Evolutionary conservation across 345 rosid species (phyloP).

Genomic region (Trapa bicornis): DNA sequence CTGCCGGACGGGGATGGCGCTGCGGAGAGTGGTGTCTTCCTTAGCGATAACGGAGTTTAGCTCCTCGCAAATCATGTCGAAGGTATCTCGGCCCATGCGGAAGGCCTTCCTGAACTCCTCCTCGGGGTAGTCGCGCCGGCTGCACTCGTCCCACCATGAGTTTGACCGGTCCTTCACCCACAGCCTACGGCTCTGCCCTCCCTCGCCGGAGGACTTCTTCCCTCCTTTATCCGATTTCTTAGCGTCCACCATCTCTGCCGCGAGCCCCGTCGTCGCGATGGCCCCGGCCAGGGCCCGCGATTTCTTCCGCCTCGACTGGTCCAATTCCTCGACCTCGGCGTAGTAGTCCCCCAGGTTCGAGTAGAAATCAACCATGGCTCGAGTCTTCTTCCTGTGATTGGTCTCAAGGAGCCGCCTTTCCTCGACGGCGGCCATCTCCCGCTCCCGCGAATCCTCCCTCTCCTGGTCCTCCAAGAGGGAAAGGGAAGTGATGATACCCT

Average conservation of each 20-base stretch:
- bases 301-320: constrained; percentile 28
- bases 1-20: constrained; percentile 85
- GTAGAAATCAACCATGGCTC: constrained; percentile 26
- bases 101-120: constrained; percentile 71
- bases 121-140: constrained; percentile 56
- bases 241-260: constrained; percentile 14
- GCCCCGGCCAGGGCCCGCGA: constrained; percentile 37
- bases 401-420: constrained; percentile 34
- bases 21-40: constrained; percentile 75
- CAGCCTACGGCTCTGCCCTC: constrained; percentile 56
- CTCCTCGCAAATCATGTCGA: constrained; percentile 72
- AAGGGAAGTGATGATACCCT: constrained; percentile 18
- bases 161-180: constrained; percentile 86
- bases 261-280: constrained; percentile 12
- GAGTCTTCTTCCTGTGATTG: constrained; percentile 19
- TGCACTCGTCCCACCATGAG: constrained; percentile 96
- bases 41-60: constrained; percentile 67
- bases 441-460: constrained; percentile 30
- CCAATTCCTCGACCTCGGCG: constrained; percentile 34
- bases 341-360: constrained; percentile 20
- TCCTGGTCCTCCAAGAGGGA: constrained; percentile 28
- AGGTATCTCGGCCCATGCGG: constrained; percentile 69
- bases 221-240: constrained; percentile 11
- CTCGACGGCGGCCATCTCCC: constrained; percentile 21
- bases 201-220: constrained; percentile 9